These are phyloP conservation scores for Leccinum variicolor DNA, from an alignment of 768 basidiomycete species.

Conservation along the genomic window DNA sequence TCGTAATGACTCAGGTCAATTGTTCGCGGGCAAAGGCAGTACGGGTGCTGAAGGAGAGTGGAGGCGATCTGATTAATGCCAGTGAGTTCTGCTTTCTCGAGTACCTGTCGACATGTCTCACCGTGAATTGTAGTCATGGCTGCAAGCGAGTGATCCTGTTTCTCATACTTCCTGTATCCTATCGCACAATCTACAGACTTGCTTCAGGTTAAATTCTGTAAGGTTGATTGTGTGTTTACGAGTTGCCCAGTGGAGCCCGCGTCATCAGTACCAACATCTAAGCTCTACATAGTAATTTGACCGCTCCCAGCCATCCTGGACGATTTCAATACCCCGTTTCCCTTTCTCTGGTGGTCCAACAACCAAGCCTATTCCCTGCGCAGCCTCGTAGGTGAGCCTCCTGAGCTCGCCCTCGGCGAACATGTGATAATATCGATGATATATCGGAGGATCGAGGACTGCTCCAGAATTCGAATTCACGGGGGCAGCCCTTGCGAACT, in stretches of 20 bases:
- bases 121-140: conserved; percentile 70
- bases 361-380: conserved; percentile 49
- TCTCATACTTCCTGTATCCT: conserved; percentile 31
- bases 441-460: conserved; percentile 37
- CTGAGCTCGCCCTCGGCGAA: conserved; percentile 79
- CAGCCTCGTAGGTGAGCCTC: conserved; percentile 60
- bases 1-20: conserved; percentile 86
- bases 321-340: conserved; percentile 56
- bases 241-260: not conserved
- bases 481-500: not conserved
- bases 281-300: conserved; percentile 88
- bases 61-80: conserved; percentile 94
- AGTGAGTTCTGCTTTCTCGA: conserved; percentile 54
- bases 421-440: conserved; percentile 95
- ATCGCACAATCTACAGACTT: conserved; percentile 23
- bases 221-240: not conserved
- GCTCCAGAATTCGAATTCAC: not conserved
- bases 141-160: conserved; percentile 71
- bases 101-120: conserved; percentile 10
- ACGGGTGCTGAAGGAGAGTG: conserved; percentile 83
- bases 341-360: conserved; percentile 38
- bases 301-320: conserved; percentile 79
- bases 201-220: conserved; percentile 5
- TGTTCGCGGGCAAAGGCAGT: conserved; percentile 93
- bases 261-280: conserved; percentile 50